Evolutionary conservation across 257 asterid genomes (phyloP).

Genomic region (Dorcoceras hygrometricum): DNA sequence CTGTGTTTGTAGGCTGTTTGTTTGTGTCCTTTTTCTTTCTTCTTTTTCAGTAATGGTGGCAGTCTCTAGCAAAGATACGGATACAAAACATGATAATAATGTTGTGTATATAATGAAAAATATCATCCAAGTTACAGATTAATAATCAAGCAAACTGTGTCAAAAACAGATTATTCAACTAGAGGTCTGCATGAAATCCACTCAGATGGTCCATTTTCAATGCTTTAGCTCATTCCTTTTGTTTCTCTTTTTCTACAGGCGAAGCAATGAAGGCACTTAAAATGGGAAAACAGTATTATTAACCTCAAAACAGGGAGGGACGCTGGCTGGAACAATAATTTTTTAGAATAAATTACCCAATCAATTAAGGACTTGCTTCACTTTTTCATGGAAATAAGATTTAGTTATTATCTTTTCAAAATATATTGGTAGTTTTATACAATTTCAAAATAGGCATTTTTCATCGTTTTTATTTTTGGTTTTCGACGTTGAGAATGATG

Average conservation of each 20-base stretch:
- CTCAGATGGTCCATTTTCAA: neutral
- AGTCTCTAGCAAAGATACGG: too few species aligned
- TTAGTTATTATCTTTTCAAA: neutral
- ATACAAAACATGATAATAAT: too few species aligned
- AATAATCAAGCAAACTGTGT: too few species aligned
- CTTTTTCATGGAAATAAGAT: slow-evolving; percentile 43
- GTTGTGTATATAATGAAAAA: too few species aligned
- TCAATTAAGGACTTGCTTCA: slow-evolving; percentile 32
- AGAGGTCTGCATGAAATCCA: neutral
- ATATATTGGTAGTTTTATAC: slow-evolving; percentile 10
- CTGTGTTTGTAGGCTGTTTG: too few species aligned
- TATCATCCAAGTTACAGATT: too few species aligned
- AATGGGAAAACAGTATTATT: slow-evolving; percentile 14
- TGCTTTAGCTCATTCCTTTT: neutral
- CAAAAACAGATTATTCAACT: too few species aligned
- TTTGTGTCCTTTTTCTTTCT: too few species aligned
- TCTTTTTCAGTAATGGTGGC: too few species aligned
- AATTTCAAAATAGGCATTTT: slow-evolving; percentile 26
- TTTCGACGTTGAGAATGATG: slow-evolving; percentile 13
- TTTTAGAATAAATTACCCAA: slow-evolving; percentile 1
- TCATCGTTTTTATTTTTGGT: slow-evolving; percentile 18
- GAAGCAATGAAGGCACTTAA: slow-evolving; percentile 37
- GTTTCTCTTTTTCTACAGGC: slow-evolving; percentile 37
- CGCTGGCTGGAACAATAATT: neutral
- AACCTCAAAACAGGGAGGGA: neutral